A percentile compares a stretch with the other conserved stretches of the same genome.
Evolutionary conservation across 2,329 filamentous ascomycete genomes (phyloP).

Genomic region (Chaetomium olivaceum): DNA sequence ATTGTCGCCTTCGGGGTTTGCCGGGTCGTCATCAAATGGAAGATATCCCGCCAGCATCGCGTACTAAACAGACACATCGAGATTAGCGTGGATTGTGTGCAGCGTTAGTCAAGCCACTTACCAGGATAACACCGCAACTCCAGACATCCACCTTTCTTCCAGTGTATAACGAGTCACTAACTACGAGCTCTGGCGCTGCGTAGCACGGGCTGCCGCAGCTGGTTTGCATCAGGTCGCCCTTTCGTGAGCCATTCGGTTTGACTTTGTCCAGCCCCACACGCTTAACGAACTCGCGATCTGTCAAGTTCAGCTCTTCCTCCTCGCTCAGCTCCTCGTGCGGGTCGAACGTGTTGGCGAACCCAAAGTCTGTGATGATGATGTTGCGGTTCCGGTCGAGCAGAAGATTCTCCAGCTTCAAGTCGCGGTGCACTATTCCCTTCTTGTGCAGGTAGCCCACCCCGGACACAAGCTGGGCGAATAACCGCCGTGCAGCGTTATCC

Average conservation of each 20-base stretch:
- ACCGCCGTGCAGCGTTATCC: constrained; percentile 81
- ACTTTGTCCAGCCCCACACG: constrained; percentile 79
- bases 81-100: neutral
- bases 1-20: constrained; percentile 97
- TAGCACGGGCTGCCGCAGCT: constrained; percentile 98
- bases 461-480: constrained; percentile 94
- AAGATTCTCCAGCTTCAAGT: constrained; percentile 94
- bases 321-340: constrained; percentile 82
- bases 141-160: constrained; percentile 98
- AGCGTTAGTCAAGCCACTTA: constrained; percentile 51
- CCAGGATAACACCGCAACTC: constrained; percentile 98
- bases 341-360: constrained; percentile 97
- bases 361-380: constrained; percentile 99
- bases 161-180: constrained; percentile 96
- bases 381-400: constrained; percentile 94
- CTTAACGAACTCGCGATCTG: constrained; percentile 86
- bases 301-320: constrained; percentile 84
- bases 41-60: constrained; percentile 98
- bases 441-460: constrained; percentile 97
- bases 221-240: constrained; percentile 97
- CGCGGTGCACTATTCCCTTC: constrained; percentile 96
- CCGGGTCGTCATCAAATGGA: constrained; percentile 96
- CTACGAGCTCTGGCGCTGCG: constrained; percentile 92
- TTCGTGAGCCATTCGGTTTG: constrained; percentile 71
- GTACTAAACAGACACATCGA: constrained; percentile 61